Evolutionary conservation across 2,329 filamentous ascomycete species (phyloP).

Genomic region (Alternaria brassicae): DNA sequence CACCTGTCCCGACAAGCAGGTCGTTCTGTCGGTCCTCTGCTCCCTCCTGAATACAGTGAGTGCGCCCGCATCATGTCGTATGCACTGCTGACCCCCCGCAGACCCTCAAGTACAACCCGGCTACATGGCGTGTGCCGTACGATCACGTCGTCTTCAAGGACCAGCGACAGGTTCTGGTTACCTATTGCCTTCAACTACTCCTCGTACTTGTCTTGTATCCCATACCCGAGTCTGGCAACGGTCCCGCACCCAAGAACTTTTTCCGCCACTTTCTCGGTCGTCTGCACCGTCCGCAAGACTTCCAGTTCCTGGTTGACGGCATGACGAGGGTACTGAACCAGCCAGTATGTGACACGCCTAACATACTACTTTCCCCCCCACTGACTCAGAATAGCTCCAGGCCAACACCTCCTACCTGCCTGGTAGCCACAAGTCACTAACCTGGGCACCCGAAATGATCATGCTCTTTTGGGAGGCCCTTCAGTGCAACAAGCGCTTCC

Average conservation of each 20-base stretch:
- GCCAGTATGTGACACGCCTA: conserved; percentile 59
- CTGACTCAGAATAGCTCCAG: conserved; percentile 66
- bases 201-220: conserved; percentile 85
- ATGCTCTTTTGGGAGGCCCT: conserved; percentile 98
- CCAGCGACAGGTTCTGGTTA: conserved; percentile 86
- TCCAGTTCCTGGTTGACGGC: conserved; percentile 95
- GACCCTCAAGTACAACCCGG: conserved; percentile 95
- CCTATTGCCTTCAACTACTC: conserved; percentile 90
- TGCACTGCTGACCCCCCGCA: conserved; percentile 51
- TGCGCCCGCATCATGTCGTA: conserved; percentile 21
- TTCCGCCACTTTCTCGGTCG: conserved; percentile 92
- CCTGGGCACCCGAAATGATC: conserved; percentile 93
- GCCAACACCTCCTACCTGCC: conserved; percentile 88
- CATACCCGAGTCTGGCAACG: conserved; percentile 76
- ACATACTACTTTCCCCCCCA: not conserved
- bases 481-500: conserved; percentile 97
- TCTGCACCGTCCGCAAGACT: conserved; percentile 91
- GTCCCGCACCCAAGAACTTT: conserved; percentile 79
- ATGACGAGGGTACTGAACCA: conserved; percentile 93
- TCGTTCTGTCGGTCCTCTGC: conserved; percentile 87
- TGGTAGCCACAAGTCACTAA: conserved; percentile 77
- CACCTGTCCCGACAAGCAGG: conserved; percentile 86
- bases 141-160: conserved; percentile 92
- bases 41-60: conserved; percentile 91
- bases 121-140: conserved; percentile 91